These are phyloP conservation scores for Colletotrichum sp. DNA, from an alignment of 2,329 filamentous ascomycete genomes.

Conservation along the genomic window DNA sequence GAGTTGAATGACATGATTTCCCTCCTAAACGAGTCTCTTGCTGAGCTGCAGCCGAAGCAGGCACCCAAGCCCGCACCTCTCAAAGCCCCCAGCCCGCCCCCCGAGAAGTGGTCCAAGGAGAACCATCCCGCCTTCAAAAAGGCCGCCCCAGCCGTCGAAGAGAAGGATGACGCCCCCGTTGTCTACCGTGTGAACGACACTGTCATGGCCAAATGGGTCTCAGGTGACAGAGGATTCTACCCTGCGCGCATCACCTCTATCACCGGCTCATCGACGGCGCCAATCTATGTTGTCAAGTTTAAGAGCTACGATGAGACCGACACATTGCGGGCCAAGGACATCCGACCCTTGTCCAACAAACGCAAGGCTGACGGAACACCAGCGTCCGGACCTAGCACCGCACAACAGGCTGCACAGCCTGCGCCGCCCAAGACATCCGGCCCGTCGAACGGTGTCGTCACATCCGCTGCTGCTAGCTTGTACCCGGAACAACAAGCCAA, in stretches of 20 bases:
- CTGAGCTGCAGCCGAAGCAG: constrained; percentile 72
- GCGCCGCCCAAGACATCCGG: constrained; percentile 38
- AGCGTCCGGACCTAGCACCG: constrained; percentile 44
- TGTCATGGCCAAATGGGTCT: constrained; percentile 88
- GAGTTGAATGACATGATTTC: constrained; percentile 85
- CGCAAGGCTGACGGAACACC: constrained; percentile 84
- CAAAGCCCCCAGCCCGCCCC: constrained; percentile 53
- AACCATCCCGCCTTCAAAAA: constrained; percentile 80
- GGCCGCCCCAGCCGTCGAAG: constrained; percentile 43
- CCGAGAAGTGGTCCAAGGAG: constrained; percentile 80
- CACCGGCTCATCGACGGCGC: constrained; percentile 88
- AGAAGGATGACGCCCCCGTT: constrained; percentile 60
- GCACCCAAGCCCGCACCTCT: constrained; percentile 46
- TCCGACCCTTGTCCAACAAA: constrained; percentile 81
- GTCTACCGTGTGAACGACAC: constrained; percentile 87
- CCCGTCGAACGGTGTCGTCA: constrained; percentile 51
- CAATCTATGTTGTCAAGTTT: constrained; percentile 95
- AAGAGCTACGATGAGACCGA: constrained; percentile 88
- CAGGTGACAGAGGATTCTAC: constrained; percentile 90
- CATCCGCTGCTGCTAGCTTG: constrained; percentile 61
- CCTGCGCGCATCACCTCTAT: constrained; percentile 92
- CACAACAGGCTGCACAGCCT: constrained; percentile 45
- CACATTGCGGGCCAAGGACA: constrained; percentile 81
- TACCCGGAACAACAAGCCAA: constrained; percentile 57
- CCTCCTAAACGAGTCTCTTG: constrained; percentile 79